These are phyloP conservation scores for Penicillium sp. DNA, from an alignment of 2,329 filamentous ascomycete genomes.

Conservation along the genomic window DNA sequence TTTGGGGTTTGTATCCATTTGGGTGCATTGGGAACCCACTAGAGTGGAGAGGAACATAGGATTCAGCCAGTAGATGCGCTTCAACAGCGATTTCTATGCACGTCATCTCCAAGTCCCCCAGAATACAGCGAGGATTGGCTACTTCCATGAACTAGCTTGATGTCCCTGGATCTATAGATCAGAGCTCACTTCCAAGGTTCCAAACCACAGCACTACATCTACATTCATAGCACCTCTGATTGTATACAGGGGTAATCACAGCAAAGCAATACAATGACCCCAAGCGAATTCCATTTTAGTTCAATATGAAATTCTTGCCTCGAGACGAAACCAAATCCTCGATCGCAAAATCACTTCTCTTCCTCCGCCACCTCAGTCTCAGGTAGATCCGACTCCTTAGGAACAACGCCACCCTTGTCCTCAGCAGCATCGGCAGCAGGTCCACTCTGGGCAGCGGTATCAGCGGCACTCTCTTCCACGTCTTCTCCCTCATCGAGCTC, in stretches of 20 bases:
- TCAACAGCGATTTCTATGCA: neutral
- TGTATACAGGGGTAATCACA: neutral
- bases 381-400: constrained; percentile 30
- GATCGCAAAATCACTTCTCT: constrained; percentile 8
- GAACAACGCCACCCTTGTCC: constrained; percentile 32
- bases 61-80: neutral
- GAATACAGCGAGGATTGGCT: neutral
- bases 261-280: neutral
- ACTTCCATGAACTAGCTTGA: neutral
- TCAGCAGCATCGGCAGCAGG: constrained; percentile 36
- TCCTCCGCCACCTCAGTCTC: constrained; percentile 37
- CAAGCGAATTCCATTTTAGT: neutral
- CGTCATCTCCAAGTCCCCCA: neutral
- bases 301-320: neutral
- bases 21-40: neutral
- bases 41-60: neutral
- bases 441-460: constrained; percentile 35
- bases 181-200: neutral
- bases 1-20: neutral
- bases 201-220: neutral
- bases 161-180: neutral
- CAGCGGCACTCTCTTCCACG: constrained; percentile 28
- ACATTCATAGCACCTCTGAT: neutral
- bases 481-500: constrained; percentile 21
- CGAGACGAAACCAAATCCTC: no score